Conservation (phyloP, 1,284 basidiomycete species). For the Marasmius fiardii region DNA sequence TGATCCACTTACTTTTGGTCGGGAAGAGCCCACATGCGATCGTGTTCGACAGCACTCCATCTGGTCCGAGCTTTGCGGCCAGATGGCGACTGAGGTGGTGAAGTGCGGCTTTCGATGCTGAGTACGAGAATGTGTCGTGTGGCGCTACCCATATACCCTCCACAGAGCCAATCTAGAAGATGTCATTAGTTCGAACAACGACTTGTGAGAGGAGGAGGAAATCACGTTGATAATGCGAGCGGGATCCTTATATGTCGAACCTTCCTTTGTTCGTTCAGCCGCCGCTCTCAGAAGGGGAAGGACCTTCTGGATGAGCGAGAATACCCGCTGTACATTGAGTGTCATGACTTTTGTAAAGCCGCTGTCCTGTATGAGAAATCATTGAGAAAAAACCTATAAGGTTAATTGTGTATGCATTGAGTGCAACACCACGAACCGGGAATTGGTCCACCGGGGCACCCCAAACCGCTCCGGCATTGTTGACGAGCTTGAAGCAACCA, state of each 20-base stretch:
- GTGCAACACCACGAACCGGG: conserved; percentile 33
- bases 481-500: conserved; percentile 40
- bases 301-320: conserved; percentile 66
- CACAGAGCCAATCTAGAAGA: conserved; percentile 56
- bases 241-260: conserved; percentile 40
- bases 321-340: conserved; percentile 68
- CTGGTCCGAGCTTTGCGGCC: conserved; percentile 54
- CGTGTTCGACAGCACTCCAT: conserved; percentile 65
- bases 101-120: conserved; percentile 60
- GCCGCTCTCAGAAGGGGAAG: conserved; percentile 59
- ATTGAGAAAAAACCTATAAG: background rate
- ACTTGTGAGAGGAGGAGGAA: background rate
- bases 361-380: conserved; percentile 36
- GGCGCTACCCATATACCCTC: conserved; percentile 52
- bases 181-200: background rate
- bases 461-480: conserved; percentile 72
- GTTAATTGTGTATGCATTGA: too few relatives aligned
- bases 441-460: conserved; percentile 54
- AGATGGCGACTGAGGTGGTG: conserved; percentile 64
- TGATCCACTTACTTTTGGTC: conserved; percentile 44
- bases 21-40: conserved; percentile 56
- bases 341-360: conserved; percentile 61
- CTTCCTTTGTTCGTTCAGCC: conserved; percentile 37
- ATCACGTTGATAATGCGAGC: conserved; percentile 60
- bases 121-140: conserved; percentile 69